Percentiles rank a stretch among this genome's conserved stretches.
phyloP scores from a whole-genome alignment of 257 asterid genomes.

The Solanum tarapatanum region DNA sequence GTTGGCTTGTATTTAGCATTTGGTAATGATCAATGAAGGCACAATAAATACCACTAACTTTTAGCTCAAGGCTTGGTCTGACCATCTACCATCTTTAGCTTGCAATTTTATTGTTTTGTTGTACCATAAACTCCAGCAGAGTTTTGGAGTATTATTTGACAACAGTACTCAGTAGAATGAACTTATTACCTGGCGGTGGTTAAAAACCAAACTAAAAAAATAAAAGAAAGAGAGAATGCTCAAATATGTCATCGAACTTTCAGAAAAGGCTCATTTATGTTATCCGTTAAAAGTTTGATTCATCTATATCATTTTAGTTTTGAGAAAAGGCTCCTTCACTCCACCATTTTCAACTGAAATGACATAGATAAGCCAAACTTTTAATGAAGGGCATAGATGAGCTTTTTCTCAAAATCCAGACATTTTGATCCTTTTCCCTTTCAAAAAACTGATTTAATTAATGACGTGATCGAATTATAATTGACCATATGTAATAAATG shows the following conservation, averaged over 20 bases:
- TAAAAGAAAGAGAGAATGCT: neutral
- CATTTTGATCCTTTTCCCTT: neutral
- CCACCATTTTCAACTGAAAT: too few species aligned
- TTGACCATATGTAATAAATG: neutral
- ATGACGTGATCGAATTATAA: neutral
- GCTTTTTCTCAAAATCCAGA: neutral
- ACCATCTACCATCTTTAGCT: neutral
- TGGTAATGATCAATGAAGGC: neutral
- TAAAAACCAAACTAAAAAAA: neutral
- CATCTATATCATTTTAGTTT: neutral
- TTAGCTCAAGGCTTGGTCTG: neutral
- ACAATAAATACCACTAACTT: neutral
- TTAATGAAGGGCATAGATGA: neutral
- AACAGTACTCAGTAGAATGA: neutral
- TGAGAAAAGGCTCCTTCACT: neutral
- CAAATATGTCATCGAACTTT: too few species aligned
- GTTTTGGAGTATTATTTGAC: neutral
- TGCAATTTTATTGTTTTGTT: neutral
- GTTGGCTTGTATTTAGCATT: neutral
- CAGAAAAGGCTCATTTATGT: accelerated
- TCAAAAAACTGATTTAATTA: too few species aligned
- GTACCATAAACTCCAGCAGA: neutral
- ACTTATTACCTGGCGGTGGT: neutral
- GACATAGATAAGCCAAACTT: neutral
- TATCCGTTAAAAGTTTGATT: neutral